Evolutionary conservation across 2,329 filamentous ascomycete genomes (phyloP), one percentile per base, ranked within the genome.

Genomic region (Arthrobotrys megalospora): DNA sequence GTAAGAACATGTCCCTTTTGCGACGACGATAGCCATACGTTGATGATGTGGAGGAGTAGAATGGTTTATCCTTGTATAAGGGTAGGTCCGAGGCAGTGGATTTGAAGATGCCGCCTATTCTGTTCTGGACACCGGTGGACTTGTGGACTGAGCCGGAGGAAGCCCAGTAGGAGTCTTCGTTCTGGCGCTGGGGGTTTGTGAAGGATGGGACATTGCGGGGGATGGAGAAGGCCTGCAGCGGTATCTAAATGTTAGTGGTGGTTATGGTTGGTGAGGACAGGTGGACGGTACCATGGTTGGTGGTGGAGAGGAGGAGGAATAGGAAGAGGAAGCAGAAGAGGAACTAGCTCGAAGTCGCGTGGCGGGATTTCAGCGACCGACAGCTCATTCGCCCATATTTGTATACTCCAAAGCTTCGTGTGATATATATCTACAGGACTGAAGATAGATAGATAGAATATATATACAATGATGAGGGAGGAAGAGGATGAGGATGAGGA

Each of bases 41-140:
- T n/a, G 84, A 86, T 41, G 73, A 70, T 21, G 82, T 81, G 14
- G 89, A 89, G 50, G 89, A 91, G 63, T 88, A 88, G 83, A 93
- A 96, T n/a, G 96, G 96, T 84, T 99, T 99, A 86, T 99, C 96
- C 85, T 99, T 99, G 87, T 99, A 99, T 92, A 98, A 94, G 53
- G 96, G 96, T 80, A 99, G 86, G 73, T 90, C 87, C 88, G 75
- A 87, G 87, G 88, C 88, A 41, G 93, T 86, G 79, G 88, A 89
- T 81, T 89, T 88, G 60, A 91, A 87, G 45, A 93, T 86, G 58
- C 86, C 87, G 76, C 55, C 36, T 55, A 89, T 83, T 52, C 88
- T 81, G 55, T 84, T 83, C 28, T 81, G 84, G 65, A 85, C 83
- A 32, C 81, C 82, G 83, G 84, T 78, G 53, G 83, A 82, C 80